Conservation (phyloP, 306 rosid genomes). For the Begonia peltatifolia region DNA sequence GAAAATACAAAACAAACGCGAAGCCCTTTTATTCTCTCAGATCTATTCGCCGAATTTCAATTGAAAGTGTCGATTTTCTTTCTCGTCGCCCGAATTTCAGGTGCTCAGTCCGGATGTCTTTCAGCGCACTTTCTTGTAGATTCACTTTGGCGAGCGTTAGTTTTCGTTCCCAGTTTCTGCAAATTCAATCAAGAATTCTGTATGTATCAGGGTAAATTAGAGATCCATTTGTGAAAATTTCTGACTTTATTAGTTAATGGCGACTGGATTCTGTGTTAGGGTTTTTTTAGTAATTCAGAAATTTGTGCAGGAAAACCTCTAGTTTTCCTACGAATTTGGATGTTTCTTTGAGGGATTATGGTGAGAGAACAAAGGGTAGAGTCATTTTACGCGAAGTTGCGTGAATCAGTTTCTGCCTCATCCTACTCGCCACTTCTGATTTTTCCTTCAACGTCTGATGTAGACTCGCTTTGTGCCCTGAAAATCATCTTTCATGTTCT, state of each 20-base stretch:
- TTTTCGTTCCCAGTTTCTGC: background rate
- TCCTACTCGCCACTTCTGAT: conserved; percentile 53
- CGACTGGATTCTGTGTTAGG: background rate
- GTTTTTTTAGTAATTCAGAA: background rate
- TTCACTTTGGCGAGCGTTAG: background rate
- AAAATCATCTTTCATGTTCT: conserved; percentile 64
- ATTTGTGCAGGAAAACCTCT: background rate
- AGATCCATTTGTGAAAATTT: background rate
- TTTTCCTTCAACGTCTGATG: conserved; percentile 91
- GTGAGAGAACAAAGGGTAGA: conserved; percentile 63
- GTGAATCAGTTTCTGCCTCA: conserved; percentile 33
- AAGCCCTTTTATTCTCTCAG: background rate
- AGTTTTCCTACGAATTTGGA: conserved; percentile 5
- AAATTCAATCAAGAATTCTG: background rate
- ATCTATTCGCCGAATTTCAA: background rate
- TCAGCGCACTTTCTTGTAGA: background rate
- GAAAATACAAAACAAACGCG: background rate
- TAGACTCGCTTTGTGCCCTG: conserved; percentile 71
- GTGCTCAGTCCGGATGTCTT: conserved; percentile 5
- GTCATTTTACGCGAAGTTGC: conserved; percentile 55
- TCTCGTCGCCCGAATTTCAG: conserved; percentile 10
- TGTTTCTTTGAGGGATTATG: conserved; percentile 25
- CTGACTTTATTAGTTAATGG: background rate
- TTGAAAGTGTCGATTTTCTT: background rate
- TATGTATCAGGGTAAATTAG: background rate